Base-by-base conservation (phyloP, 257 asterid genomes). In the Nicotiana attenuata region DNA sequence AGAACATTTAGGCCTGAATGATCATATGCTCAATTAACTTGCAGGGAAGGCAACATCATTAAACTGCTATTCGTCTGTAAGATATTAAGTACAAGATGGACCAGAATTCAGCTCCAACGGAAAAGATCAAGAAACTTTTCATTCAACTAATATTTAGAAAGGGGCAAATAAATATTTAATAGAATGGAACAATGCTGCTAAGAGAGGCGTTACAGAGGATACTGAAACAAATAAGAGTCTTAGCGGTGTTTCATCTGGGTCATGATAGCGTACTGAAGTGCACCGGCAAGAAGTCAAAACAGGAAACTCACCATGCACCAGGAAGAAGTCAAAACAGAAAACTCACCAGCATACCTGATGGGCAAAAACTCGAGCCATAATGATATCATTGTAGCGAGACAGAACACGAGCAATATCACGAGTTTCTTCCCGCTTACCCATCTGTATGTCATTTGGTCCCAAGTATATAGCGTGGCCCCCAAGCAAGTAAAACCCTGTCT, bases 371-470 rank as follows among this genome's bases (percentile, higher is more conserved):
- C 98, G 97, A 63, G 99, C 99, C 99, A 96, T 96, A 82, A 96
- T 91, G 92, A 96, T 92, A 87, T 96, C 97, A 90, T 94, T 96
- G 84, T 96, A 96, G 89, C 98, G 87, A 86, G 97, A 96, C 52
- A 96, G 91, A 60, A 96, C 99, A 9, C 98, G 98, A 81, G 99
- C 99, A 85, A 96, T 90, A 61, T 96, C 99, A 55, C 98, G 97
- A 83, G 99, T 96, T 89, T 93, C 99, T 89, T 96, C 99, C 53
- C 99, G 89, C 91, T 94, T 96, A 64, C 98, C 99, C 99, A 96
- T 96, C 89, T 96, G 98, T 84, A 96, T 96, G 84, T 96, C 98
- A 85, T 92, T 15, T 65, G 99, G 99, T 65, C 99, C 99, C 66
- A 96, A 90, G 85, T 96, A 96, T 38, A 96, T 55, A 60, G 98